Conservation (phyloP, 768 basidiomycete genomes). For the Trametes gibbosa region DNA sequence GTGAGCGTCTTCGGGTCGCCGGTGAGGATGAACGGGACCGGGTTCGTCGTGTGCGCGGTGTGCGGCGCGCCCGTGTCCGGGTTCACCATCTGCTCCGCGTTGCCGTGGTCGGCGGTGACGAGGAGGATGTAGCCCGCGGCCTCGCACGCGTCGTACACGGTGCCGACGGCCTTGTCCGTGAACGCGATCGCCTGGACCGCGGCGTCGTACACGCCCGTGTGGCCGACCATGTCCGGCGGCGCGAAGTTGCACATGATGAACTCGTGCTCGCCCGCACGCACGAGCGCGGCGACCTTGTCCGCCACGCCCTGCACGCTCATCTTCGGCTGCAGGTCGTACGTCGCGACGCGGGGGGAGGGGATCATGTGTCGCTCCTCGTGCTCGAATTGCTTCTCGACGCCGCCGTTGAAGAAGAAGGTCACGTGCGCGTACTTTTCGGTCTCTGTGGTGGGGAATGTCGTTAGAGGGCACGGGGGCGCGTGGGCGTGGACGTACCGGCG, state of each 20-base stretch:
- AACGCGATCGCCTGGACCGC: slow-evolving; percentile 83
- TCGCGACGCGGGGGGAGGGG: slow-evolving; percentile 89
- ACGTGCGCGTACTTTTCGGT: slow-evolving; percentile 99
- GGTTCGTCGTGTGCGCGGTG: slow-evolving; percentile 89
- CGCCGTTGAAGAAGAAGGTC: slow-evolving; percentile 98
- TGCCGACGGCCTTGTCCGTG: slow-evolving; percentile 90
- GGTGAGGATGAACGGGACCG: slow-evolving; percentile 88
- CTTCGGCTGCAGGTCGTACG: slow-evolving; percentile 87
- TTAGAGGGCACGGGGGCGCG: not conserved
- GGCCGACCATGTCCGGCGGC: slow-evolving; percentile 97
- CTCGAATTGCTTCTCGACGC: slow-evolving; percentile 88
- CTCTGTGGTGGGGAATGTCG: slow-evolving; percentile 41
- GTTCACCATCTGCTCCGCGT: slow-evolving; percentile 93
- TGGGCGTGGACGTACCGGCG: slow-evolving; percentile 50
- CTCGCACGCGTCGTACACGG: slow-evolving; percentile 81
- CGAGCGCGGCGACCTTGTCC: slow-evolving; percentile 86
- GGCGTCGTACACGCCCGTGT: slow-evolving; percentile 89
- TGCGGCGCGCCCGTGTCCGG: slow-evolving; percentile 80
- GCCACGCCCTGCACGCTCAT: slow-evolving; percentile 91
- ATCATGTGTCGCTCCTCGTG: slow-evolving; percentile 85
- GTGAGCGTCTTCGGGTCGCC: slow-evolving; percentile 55
- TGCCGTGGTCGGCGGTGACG: slow-evolving; percentile 93
- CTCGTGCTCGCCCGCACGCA: slow-evolving; percentile 66
- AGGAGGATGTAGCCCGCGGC: slow-evolving; percentile 83
- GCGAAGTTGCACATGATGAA: slow-evolving; percentile 99